Evolutionary conservation across 306 rosid genomes (phyloP), one percentile per base, ranked within the genome.

Genomic region (Gillenia trifoliata): DNA sequence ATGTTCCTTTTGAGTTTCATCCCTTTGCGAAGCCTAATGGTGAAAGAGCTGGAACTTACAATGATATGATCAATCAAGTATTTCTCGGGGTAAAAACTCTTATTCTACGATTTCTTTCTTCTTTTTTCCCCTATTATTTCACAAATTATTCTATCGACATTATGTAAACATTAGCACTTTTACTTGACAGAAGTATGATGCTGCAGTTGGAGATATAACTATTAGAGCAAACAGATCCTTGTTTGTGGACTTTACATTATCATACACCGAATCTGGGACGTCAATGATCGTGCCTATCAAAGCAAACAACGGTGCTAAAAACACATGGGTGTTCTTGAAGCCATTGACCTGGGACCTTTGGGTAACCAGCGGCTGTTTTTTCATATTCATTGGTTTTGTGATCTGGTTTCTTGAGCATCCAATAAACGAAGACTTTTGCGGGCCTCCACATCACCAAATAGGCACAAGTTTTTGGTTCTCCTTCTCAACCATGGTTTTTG

Each of bases 391-490:
- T 23, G 93, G 89, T 20, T 84, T 85, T 43, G 88, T 88, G 3
- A 88, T 90, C 3, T 90, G 91, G 89, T 62, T 83, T 29, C 87
- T 89, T 36, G 94, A 91, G 66, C 94, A 87, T 28, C 43, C 86
- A 49, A 80, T 83, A 63, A 91, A 89, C 55, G 55, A 74, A 0
- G 75, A 80, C 9, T 91, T 91, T 25, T 84, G 90, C 0, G 97
- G 97, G 9, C 84, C 87, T 20, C 84, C 68, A 0, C 71, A 54
- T 1, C 80, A 86, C 38, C 91, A 91, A 28, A 66, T 91, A 59
- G 89, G 91, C 40, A 89, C 91, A 20, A 83, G 87, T 65, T 65
- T 91, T 10, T 87, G 89, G 91, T 91, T 81, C 70, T 84, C 90
- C 19, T 87, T 91, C 80, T 87, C 93, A 19, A 85, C 78, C 70